Conservation (phyloP, 768 basidiomycete species). For the Rhodotorula diobovata region DNA sequence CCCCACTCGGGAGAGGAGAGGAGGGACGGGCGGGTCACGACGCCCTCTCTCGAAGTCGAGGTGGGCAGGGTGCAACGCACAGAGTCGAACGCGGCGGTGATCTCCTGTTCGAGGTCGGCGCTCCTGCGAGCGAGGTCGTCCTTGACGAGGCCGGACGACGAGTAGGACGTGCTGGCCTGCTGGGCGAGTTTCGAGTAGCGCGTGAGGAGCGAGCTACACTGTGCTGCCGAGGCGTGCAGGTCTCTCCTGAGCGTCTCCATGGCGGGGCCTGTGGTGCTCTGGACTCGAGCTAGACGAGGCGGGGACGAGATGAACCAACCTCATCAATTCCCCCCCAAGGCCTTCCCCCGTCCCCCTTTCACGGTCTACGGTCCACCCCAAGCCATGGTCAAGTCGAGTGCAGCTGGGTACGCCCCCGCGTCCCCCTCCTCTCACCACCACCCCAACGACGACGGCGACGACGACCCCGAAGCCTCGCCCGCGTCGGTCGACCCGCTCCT, state of each 20-base stretch:
- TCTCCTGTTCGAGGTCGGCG: constrained; percentile 64
- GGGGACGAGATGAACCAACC: neutral
- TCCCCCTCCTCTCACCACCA: neutral
- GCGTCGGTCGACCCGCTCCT: constrained; percentile 5
- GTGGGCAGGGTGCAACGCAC: constrained; percentile 53
- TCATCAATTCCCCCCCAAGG: neutral
- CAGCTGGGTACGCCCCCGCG: neutral
- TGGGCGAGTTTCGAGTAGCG: constrained; percentile 82
- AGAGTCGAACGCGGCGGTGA: constrained; percentile 81
- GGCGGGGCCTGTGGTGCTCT: neutral
- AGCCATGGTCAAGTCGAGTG: constrained; percentile 1
- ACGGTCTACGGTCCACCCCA: neutral
- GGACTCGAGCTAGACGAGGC: neutral
- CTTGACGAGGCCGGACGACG: constrained; percentile 54
- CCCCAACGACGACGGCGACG: neutral
- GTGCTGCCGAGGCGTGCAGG: constrained; percentile 85
- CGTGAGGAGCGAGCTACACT: constrained; percentile 85
- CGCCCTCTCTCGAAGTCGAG: constrained; percentile 18
- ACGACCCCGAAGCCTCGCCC: constrained; percentile 2
- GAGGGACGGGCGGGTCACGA: no score
- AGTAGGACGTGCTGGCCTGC: constrained; percentile 44
- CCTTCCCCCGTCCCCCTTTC: neutral
- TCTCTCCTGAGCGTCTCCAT: constrained; percentile 78
- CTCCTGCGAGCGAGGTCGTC: constrained; percentile 54
- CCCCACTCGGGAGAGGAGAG: constrained; percentile 19